Conservation (phyloP, 2,329 filamentous ascomycete species). For the Stagonosporopsis rhizophila region DNA sequence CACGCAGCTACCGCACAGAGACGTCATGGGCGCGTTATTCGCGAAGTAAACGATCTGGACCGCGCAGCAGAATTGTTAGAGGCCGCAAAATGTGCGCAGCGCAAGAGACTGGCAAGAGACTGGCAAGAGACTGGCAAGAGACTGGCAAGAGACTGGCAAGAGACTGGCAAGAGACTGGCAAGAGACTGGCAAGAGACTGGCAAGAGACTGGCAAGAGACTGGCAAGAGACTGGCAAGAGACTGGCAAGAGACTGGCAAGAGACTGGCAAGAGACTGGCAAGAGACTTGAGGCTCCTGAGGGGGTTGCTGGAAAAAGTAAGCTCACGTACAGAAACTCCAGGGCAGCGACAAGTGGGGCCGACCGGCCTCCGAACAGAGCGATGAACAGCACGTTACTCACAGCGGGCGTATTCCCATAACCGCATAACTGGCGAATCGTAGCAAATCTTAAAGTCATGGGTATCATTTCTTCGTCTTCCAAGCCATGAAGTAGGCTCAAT, state of each 20-base stretch:
- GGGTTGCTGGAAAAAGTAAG: neutral
- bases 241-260: neutral
- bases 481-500: neutral
- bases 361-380: neutral
- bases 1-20: neutral
- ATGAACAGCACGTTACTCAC: neutral
- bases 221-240: neutral
- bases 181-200: neutral
- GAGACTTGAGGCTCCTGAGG: neutral
- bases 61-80: neutral
- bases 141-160: neutral
- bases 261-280: neutral
- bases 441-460: neutral
- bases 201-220: neutral
- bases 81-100: neutral
- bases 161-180: neutral
- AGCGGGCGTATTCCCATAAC: neutral
- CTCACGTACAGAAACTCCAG: neutral
- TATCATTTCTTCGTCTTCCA: neutral
- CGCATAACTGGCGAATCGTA: neutral
- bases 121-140: neutral
- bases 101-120: neutral
- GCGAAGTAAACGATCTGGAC: too few relatives aligned
- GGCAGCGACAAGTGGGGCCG: neutral
- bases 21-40: neutral